Evolutionary conservation across 2,329 filamentous ascomycete genomes (phyloP).

Genomic region (Colletotrichum eleusines): DNA sequence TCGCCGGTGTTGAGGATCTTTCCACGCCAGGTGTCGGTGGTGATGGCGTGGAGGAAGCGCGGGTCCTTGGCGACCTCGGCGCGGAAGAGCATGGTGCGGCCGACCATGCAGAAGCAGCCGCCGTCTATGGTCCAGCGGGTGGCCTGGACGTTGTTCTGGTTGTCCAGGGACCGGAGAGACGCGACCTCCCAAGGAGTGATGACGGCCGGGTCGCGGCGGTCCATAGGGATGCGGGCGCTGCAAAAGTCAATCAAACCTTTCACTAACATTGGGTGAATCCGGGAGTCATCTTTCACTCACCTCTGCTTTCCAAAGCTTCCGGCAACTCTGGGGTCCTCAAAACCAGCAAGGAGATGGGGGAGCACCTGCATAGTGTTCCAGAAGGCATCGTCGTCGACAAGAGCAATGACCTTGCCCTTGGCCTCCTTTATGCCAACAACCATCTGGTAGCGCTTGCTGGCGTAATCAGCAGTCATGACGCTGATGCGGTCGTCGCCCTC

Average conservation of each 20-base stretch:
- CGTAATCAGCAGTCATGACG: slow-evolving; percentile 36
- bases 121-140: slow-evolving; percentile 44
- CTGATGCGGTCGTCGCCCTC: slow-evolving; percentile 33
- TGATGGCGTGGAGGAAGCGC: slow-evolving; percentile 45
- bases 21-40: slow-evolving; percentile 44
- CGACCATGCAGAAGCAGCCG: slow-evolving; percentile 47
- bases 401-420: slow-evolving; percentile 44
- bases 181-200: slow-evolving; percentile 48
- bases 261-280: background rate
- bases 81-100: slow-evolving; percentile 47
- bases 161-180: slow-evolving; percentile 45
- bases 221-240: slow-evolving; percentile 43
- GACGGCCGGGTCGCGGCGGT: slow-evolving; percentile 40
- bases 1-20: slow-evolving; percentile 45
- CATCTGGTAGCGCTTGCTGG: slow-evolving; percentile 48
- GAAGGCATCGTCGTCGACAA: slow-evolving; percentile 49
- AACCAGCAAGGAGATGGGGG: slow-evolving; percentile 45
- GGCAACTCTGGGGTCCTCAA: slow-evolving; percentile 45
- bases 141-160: slow-evolving; percentile 41
- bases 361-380: slow-evolving; percentile 42
- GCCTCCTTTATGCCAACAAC: slow-evolving; percentile 43
- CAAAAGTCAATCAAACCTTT: background rate
- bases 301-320: slow-evolving; percentile 45
- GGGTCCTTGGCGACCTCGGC: slow-evolving; percentile 44
- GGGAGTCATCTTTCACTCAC: background rate